phyloP scores from a whole-genome alignment of 495 filamentous ascomycete genomes.

The Penicillium cataractarum region DNA sequence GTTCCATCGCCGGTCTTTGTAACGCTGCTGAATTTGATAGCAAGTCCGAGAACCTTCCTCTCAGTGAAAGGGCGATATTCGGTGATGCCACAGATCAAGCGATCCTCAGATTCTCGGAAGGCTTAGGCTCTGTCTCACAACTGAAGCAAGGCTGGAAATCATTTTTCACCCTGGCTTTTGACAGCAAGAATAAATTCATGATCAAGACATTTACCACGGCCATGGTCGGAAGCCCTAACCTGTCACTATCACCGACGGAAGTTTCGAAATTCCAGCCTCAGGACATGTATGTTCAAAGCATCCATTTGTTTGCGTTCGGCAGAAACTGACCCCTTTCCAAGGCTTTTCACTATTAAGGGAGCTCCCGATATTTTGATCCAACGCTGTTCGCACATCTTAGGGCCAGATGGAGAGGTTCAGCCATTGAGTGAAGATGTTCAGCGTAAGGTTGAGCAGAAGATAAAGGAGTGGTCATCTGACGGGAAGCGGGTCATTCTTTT shows the following conservation, averaged over 20 bases:
- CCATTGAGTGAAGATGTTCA: constrained; percentile 43
- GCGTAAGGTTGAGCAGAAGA: constrained; percentile 51
- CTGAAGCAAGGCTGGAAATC: constrained; percentile 56
- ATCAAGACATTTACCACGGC: constrained; percentile 34
- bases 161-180: constrained; percentile 66
- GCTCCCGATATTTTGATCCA: constrained; percentile 65
- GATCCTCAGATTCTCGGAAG: constrained; percentile 65
- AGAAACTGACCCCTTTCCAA: background rate
- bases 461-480: constrained; percentile 64
- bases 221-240: background rate
- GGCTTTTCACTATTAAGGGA: constrained; percentile 61
- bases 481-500: constrained; percentile 67
- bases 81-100: constrained; percentile 74
- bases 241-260: constrained; percentile 23
- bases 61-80: constrained; percentile 58
- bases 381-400: constrained; percentile 54
- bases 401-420: constrained; percentile 48
- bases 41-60: constrained; percentile 49
- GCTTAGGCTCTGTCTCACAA: constrained; percentile 44
- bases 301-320: background rate
- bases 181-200: constrained; percentile 79
- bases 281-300: background rate
- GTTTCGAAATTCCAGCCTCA: constrained; percentile 11
- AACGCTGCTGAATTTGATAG: constrained; percentile 70
- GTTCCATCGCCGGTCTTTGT: constrained; percentile 59